Percentiles rank a stretch among this genome's conserved stretches.
Evolutionary conservation across 768 basidiomycete genomes (phyloP).

Genomic region (Boletus vinaceobasis): DNA sequence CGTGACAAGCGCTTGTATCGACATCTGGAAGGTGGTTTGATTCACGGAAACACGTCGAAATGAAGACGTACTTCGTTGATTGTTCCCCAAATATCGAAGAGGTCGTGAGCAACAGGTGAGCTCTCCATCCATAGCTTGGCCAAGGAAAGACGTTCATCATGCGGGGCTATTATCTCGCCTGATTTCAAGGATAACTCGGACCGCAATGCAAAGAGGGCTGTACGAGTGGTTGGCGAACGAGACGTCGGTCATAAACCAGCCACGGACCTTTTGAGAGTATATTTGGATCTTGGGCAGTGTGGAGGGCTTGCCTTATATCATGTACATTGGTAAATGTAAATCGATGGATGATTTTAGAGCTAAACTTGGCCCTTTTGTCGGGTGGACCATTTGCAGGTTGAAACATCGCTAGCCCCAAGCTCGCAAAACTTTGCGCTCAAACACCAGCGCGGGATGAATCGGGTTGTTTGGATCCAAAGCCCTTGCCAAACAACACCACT

Average conservation of each 20-base stretch:
- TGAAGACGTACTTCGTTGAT: constrained; percentile 43
- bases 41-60: not conserved
- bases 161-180: constrained; percentile 47
- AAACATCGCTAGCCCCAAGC: constrained; percentile 13
- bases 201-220: constrained; percentile 51
- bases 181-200: constrained; percentile 51
- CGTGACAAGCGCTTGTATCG: constrained; percentile 42
- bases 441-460: not conserved
- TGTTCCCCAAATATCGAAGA: constrained; percentile 63
- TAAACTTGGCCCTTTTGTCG: constrained; percentile 26
- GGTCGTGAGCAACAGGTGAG: constrained; percentile 52
- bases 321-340: constrained; percentile 18
- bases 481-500: constrained; percentile 18
- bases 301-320: constrained; percentile 24
- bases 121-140: constrained; percentile 60
- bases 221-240: not conserved
- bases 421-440: not conserved
- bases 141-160: constrained; percentile 60
- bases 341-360: constrained; percentile 1
- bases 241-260: not conserved
- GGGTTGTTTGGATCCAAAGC: constrained; percentile 27
- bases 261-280: constrained; percentile 23
- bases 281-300: constrained; percentile 10
- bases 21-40: constrained; percentile 31
- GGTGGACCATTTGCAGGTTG: constrained; percentile 3